Evolutionary conservation across 768 basidiomycete species (phyloP).

Genomic region (Panaeolus papilionaceus): DNA sequence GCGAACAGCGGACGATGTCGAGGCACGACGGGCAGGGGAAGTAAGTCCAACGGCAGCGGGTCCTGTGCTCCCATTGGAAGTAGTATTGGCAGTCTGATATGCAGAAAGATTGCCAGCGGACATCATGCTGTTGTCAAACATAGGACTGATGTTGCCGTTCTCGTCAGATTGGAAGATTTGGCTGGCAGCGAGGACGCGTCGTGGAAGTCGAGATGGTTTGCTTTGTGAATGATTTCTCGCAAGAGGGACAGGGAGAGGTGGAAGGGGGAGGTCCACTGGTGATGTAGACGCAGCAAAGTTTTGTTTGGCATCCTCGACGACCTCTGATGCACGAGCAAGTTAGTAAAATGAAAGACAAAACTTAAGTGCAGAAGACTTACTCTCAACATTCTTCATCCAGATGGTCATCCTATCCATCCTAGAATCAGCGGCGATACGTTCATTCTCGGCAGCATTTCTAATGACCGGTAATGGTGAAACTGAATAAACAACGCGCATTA

Average conservation of each 20-base stretch:
- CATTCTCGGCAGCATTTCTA: conserved; percentile 57
- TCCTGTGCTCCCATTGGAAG: conserved; percentile 28
- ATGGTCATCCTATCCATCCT: conserved; percentile 72
- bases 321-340: conserved; percentile 52
- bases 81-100: conserved; percentile 35
- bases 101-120: conserved; percentile 37
- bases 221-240: conserved; percentile 55
- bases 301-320: conserved; percentile 81
- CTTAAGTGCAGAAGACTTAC: conserved; percentile 49
- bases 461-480: conserved; percentile 58
- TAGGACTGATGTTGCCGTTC: conserved; percentile 39
- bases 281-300: conserved; percentile 68
- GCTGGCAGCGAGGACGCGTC: conserved; percentile 67
- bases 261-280: conserved; percentile 51
- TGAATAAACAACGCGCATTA: conserved; percentile 16
- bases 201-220: conserved; percentile 62
- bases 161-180: conserved; percentile 68
- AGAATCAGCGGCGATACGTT: conserved; percentile 59
- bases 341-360: conserved; percentile 20
- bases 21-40: conserved; percentile 15
- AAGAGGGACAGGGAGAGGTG: conserved; percentile 68
- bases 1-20: conserved; percentile 20
- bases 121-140: conserved; percentile 40
- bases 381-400: conserved; percentile 86
- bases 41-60: conserved; percentile 18